These are phyloP conservation scores for Botrytis fragariae DNA, from an alignment of 2,329 filamentous ascomycete genomes.

Conservation along the genomic window DNA sequence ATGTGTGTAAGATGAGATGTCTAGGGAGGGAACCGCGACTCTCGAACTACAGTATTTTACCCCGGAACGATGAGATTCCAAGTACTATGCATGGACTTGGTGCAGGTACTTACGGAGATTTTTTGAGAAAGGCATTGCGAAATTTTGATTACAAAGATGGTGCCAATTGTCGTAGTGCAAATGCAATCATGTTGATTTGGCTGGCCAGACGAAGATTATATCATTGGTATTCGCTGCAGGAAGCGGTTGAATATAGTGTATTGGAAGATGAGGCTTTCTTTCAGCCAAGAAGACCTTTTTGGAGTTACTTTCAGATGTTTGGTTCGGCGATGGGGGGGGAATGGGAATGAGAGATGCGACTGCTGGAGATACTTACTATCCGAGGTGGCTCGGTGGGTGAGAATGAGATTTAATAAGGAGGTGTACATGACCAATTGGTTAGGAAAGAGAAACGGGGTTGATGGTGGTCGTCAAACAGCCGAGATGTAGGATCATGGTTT, in stretches of 20 bases:
- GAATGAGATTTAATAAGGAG: background rate
- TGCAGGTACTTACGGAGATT: background rate
- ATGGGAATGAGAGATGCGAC: background rate
- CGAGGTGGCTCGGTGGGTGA: background rate
- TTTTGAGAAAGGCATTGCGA: background rate
- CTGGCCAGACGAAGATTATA: background rate
- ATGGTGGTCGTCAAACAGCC: background rate
- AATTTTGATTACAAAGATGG: background rate
- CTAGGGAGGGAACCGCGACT: background rate
- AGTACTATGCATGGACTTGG: background rate
- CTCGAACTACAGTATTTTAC: background rate
- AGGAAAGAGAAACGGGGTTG: background rate
- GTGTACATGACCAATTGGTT: too few relatives aligned
- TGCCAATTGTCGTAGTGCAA: background rate
- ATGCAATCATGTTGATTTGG: background rate
- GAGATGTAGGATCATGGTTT: background rate
- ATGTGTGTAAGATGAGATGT: background rate
- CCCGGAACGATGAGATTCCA: background rate
- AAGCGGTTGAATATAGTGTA: background rate
- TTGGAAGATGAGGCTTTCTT: background rate
- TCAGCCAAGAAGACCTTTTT: background rate
- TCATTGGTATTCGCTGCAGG: background rate
- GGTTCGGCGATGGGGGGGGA: background rate
- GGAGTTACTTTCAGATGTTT: background rate
- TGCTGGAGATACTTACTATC: background rate